Evolutionary conservation across 345 rosid species (phyloP), one percentile per base, ranked within the genome.

Genomic region (Populus nigra): DNA sequence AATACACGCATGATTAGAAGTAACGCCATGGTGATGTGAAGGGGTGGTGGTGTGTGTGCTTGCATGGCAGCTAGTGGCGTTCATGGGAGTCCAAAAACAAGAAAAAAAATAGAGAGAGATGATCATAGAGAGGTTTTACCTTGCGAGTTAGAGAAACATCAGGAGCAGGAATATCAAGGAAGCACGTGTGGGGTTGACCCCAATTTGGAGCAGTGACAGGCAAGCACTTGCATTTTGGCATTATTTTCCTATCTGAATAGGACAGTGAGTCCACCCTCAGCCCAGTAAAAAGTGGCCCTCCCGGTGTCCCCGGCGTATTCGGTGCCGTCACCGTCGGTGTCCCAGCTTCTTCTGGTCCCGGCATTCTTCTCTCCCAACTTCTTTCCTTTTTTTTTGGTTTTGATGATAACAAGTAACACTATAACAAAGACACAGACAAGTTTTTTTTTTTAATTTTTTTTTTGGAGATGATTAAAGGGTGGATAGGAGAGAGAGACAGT

Each of bases 261-360:
- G 99, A 93, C 84, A 96, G 76, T 17, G 99, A 96, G 69, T 96
- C 99, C 65, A 91, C 89, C 81, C 97, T 87, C 91, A 80, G 47
- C 66, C 89, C 80, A 31, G 96, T 72, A 65, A 96, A 88, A 83
- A 96, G 81, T 35, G 99, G 96, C 36, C 97, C 96, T 70, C 97
- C 98, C 20, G 98, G 97, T 17, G 97, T 92, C 69, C 96, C 98
- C 57, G 97, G 97, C 5, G 99, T 95, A 1, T 93, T 91, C 76
- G 98, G 99, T 7, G 99, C 90, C 8, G 97, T 90, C 8, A 79
- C 91, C 66, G 87, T 78, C 36, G 90, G 90, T 7, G 91, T 88
- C 47, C 76, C 88, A 2, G 78, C 49, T 61, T 84, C 88, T 23
- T 41, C 70, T 5, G 76, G 61, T 41, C 84, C 94, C 23, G 87